Base-by-base conservation (phyloP, 331 rosid genomes). In the Rhamnella rubrinervis region DNA sequence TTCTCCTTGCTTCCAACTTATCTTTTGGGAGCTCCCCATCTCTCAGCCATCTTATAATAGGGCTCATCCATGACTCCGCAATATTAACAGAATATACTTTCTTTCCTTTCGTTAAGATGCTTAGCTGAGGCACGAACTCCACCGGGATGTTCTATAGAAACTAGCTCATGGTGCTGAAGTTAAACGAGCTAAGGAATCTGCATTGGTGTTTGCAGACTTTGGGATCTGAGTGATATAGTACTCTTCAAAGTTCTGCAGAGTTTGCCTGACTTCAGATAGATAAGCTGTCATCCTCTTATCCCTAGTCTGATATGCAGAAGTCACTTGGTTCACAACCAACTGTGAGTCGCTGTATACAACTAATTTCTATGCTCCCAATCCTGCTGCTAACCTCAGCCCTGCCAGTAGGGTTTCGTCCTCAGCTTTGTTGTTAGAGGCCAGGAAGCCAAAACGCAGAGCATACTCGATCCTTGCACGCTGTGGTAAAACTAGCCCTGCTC, bases 41-140 rank as follows among this genome's bases (percentile, higher is more conserved):
- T 31, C 0, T 31, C 35, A 31, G 4, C 0, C 4, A 31, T 0
- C 0, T 31, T 2, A 31, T 31, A 2, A 31, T 31, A 0, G 5
- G 5, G 0, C 0, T 4, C 35, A 31, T 31, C 5, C 35, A 31
- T 1, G 2, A 26, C 1, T 46, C 16, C 0, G 4, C 2, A 1
- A 1, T 46, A 5, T 9, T 1, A 0, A 8, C 1, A 0, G 8
- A 5, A 46, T 1, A 9, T 8, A 1, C 4, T 2, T 1, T 1
- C 4, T 26, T 15, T 0, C 5, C 51, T 1, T 15, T 46, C 5
- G 2, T 5, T 0, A 15, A 1, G 1, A 46, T 46, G 4, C 8
- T 46, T 0, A 5, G 51, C 8, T 46, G 10, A 1, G 5, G 10
- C 0, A 46, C 2, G 4, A 26, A 26, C 2, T 26, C 4, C 1